Evolutionary conservation across 163 green algal genomes (phyloP).

Genomic region (Volvox carteri): DNA sequence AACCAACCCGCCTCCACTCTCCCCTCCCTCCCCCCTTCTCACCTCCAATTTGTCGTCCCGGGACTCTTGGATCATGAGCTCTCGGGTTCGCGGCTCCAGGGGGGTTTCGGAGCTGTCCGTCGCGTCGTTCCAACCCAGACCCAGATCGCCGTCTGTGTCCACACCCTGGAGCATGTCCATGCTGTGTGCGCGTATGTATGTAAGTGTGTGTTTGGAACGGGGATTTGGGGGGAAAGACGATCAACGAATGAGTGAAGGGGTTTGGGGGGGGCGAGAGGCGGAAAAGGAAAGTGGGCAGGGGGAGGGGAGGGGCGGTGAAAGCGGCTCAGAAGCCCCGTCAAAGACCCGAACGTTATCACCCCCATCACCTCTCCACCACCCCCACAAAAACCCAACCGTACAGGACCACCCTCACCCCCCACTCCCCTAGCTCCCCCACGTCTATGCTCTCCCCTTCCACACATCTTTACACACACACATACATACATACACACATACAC

Average conservation of each 20-base stretch:
- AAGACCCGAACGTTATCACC: too few species aligned
- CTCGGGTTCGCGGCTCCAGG: constrained; percentile 10
- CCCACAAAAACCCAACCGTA: not conserved
- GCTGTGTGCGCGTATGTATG: too few species aligned
- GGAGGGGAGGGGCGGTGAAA: not conserved
- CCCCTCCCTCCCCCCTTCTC: not conserved
- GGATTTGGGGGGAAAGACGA: too few species aligned
- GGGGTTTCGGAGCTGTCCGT: constrained; percentile 58
- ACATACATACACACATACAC: not conserved
- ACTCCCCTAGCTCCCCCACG: not conserved
- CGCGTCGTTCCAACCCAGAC: constrained; percentile 60
- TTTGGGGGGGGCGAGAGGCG: not conserved
- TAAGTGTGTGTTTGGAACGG: too few species aligned
- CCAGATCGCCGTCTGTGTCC: constrained; percentile 63
- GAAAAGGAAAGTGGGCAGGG: not conserved
- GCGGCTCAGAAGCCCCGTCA: too few species aligned
- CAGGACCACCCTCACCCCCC: not conserved
- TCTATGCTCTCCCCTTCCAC: not conserved
- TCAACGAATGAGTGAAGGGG: too few species aligned
- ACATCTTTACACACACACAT: not conserved
- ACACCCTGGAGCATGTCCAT: constrained; percentile 58
- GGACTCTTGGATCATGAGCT: constrained; percentile 41
- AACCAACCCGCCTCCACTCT: not conserved
- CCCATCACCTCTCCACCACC: too few species aligned
- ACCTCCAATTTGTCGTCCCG: constrained; percentile 42